A percentile compares a stretch with the other conserved stretches of the same genome.
Conservation (phyloP, 1,284 basidiomycete genomes). For the Spongispora temasekensis region DNA sequence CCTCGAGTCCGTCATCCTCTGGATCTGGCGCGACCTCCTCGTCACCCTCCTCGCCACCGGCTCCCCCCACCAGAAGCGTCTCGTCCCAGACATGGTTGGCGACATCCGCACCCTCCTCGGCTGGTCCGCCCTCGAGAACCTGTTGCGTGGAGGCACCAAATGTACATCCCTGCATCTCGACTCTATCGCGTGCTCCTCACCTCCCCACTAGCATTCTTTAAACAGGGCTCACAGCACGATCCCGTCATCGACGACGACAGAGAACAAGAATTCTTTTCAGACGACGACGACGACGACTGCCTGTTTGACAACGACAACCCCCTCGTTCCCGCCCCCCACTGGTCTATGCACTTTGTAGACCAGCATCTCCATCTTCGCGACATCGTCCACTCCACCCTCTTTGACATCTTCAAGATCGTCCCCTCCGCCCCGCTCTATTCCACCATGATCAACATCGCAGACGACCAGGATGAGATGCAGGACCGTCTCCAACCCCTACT, state of each 20-base stretch:
- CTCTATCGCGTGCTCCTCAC: slow-evolving; percentile 6
- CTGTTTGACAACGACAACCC: slow-evolving; percentile 26
- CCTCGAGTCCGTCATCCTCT: slow-evolving; percentile 51
- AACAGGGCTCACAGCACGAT: slow-evolving; percentile 25
- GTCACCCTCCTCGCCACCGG: slow-evolving; percentile 50
- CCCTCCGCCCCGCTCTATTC: slow-evolving; percentile 51
- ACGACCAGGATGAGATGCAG: slow-evolving; percentile 32
- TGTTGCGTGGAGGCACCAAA: slow-evolving; percentile 51
- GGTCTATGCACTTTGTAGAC: slow-evolving; percentile 44
- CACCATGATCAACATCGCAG: slow-evolving; percentile 42
- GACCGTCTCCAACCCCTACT: slow-evolving; percentile 41
- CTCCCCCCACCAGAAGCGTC: slow-evolving; percentile 36
- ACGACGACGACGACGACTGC: slow-evolving; percentile 28
- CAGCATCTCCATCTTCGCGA: slow-evolving; percentile 45
- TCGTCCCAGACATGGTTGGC: slow-evolving; percentile 52
- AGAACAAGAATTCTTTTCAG: slow-evolving; percentile 5
- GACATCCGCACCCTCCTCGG: slow-evolving; percentile 54
- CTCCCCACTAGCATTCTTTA: slow-evolving; percentile 12
- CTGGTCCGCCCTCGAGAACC: slow-evolving; percentile 50
- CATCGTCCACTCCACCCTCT: slow-evolving; percentile 44
- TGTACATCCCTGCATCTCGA: slow-evolving; percentile 31
- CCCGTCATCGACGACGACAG: slow-evolving; percentile 33
- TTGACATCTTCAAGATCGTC: slow-evolving; percentile 45
- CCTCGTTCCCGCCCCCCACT: slow-evolving; percentile 48
- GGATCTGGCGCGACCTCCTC: slow-evolving; percentile 71